Conservation (phyloP, 2,329 filamentous ascomycete genomes). For the Calonectria honghensis region DNA sequence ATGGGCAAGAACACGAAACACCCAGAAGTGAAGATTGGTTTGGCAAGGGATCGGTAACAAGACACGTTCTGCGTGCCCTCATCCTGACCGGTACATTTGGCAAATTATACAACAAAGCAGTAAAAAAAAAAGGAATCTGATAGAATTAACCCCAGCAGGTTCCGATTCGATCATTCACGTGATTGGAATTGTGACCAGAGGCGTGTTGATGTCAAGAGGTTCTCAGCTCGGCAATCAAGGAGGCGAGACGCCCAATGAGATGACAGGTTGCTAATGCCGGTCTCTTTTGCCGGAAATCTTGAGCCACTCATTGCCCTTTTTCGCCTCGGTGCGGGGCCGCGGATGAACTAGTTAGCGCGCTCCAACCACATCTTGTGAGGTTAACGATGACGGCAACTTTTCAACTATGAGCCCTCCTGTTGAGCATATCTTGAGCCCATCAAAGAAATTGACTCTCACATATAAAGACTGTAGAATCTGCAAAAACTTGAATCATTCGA, state of each 20-base stretch:
- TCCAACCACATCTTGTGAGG: not conserved
- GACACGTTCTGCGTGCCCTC: no score
- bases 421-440: not conserved
- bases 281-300: not conserved
- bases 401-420: not conserved
- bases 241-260: not conserved
- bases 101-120: not conserved
- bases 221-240: not conserved
- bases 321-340: constrained; percentile 20
- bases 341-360: not conserved
- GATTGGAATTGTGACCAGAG: not conserved
- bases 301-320: not conserved
- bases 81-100: no score
- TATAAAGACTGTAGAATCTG: not conserved
- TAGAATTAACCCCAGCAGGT: not conserved
- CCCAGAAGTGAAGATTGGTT: no score
- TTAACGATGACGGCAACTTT: not conserved
- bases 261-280: not conserved
- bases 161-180: not conserved
- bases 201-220: not conserved
- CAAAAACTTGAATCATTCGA: not conserved
- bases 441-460: not conserved
- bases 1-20: no score
- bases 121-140: not conserved
- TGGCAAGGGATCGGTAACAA: no score